Percentiles rank a stretch among this genome's conserved stretches.
These are phyloP conservation scores for Penicillium fimorum DNA, from an alignment of 495 filamentous ascomycete species.

Conservation along the genomic window DNA sequence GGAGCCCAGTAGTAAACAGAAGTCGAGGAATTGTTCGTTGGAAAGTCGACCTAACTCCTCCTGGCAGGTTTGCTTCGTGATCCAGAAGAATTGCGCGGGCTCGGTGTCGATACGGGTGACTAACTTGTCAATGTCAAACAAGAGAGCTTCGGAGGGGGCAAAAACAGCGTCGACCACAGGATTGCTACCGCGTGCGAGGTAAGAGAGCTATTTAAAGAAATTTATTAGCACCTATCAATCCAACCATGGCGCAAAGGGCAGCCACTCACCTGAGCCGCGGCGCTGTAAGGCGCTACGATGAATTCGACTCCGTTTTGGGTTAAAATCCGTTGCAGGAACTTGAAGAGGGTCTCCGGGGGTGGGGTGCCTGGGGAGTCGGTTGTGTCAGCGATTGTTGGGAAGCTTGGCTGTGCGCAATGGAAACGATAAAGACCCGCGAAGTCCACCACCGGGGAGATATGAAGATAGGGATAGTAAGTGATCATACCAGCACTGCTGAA, in stretches of 20 bases:
- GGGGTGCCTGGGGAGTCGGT: constrained; percentile 47
- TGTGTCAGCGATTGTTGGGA: constrained; percentile 23
- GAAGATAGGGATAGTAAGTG: neutral
- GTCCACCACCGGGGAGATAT: neutral
- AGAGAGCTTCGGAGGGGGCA: constrained; percentile 80
- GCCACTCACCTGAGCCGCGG: constrained; percentile 73
- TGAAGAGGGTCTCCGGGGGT: constrained; percentile 60
- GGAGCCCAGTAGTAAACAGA: constrained; percentile 79
- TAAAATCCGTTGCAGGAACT: constrained; percentile 72
- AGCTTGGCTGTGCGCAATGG: constrained; percentile 2
- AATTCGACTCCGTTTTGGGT: constrained; percentile 68
- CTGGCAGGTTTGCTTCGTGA: constrained; percentile 68
- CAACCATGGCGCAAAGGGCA: neutral
- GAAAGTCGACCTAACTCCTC: constrained; percentile 66
- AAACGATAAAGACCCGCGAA: neutral
- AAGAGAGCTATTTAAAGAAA: constrained; percentile 62
- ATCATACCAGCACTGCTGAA: constrained; percentile 81
- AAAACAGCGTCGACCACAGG: constrained; percentile 74
- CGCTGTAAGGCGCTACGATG: constrained; percentile 85
- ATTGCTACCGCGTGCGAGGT: constrained; percentile 68
- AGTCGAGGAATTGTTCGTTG: constrained; percentile 75
- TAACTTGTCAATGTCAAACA: constrained; percentile 82
- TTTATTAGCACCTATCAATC: constrained; percentile 11
- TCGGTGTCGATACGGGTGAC: constrained; percentile 77
- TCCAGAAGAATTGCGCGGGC: constrained; percentile 60